Evolutionary conservation across 768 basidiomycete genomes (phyloP), one percentile per base, ranked within the genome.

Genomic region (Lentinula detonsa): DNA sequence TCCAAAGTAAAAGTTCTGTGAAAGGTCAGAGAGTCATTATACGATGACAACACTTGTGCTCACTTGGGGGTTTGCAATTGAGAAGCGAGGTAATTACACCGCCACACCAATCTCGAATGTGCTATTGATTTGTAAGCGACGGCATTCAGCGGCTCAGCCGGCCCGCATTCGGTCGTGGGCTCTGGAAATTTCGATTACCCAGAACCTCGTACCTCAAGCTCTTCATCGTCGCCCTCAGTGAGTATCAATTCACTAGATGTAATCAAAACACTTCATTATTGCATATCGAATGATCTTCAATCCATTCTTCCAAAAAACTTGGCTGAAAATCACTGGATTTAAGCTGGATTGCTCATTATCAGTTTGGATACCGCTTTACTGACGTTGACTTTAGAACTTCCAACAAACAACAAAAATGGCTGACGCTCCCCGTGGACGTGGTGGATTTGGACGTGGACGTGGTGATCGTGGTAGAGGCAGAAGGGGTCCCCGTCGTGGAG

Each of bases 381-480:
- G 62, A 72, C 66, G 39, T 65, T 39, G 50, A 59, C 61, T 40
- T 62, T 60, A 51, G 64, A 55, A 39, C 61, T 65, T 69, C 64
- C 46, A 56, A 55, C 62, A 67, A 45, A 65, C 64, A 66, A 75
- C 66, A 72, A 72, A 61, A 54, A 93, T 93, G 91, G 91, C 93
- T 79, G 93, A 94, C 75, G 76, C 88, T 76, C 77, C 75, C 72
- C 70, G 86, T 71, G 84, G 84, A 75, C 86, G 88, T 72, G 82
- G 83, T 71, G 83, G 83, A 71, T 91, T 91, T 75, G 88, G 86
- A 75, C 89, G 93, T 74, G 91, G 91, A 74, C 90, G 95, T 69
- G 95, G 95, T 72, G 93, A 92, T 65, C 86, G 93, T 64, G 91
- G 93, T 64, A 86, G 93, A 67, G 91, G 93, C 60, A 86, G 93